Percentiles rank a stretch among this genome's conserved stretches.
phyloP scores from a whole-genome alignment of 352 stramenopile species.

The Pythium rhizo-oryzae region DNA sequence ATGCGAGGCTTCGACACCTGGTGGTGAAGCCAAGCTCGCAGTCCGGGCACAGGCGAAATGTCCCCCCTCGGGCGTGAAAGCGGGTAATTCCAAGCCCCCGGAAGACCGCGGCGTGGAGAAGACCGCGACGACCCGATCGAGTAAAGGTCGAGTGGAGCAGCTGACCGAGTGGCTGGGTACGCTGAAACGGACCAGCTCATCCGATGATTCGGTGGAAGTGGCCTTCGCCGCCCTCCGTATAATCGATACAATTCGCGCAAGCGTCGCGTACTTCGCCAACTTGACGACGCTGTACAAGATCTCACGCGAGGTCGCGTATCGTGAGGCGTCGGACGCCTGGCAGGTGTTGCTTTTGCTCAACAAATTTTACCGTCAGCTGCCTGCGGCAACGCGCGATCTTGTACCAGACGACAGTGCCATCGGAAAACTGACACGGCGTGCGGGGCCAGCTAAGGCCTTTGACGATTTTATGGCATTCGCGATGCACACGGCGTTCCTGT shows the following conservation, averaged over 20 bases:
- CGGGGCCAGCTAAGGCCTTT: neutral
- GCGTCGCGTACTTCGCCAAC: constrained; percentile 1
- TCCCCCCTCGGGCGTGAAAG: too few species aligned
- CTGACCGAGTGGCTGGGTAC: too few species aligned
- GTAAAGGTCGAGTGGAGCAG: neutral
- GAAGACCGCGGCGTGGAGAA: too few species aligned
- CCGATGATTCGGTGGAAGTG: neutral
- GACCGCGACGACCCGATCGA: too few species aligned
- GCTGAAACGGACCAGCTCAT: too few species aligned
- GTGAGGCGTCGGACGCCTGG: neutral
- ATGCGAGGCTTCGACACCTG: too few species aligned
- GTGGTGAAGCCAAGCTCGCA: too few species aligned
- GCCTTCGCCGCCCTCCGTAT: neutral
- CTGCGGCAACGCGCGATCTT: neutral
- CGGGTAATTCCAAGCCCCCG: too few species aligned
- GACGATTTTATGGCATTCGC: constrained; percentile 1
- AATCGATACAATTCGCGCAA: neutral
- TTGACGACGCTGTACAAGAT: neutral
- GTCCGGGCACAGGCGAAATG: too few species aligned
- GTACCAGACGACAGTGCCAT: neutral
- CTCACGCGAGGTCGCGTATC: neutral
- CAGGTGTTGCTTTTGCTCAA: neutral
- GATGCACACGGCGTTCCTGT: neutral
- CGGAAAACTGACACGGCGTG: neutral
- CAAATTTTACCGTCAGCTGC: constrained; percentile 11